A percentile compares a stretch with the other conserved stretches of the same genome.
Evolutionary conservation across 2,329 filamentous ascomycete genomes (phyloP).

Genomic region (Juglanconis sp.): DNA sequence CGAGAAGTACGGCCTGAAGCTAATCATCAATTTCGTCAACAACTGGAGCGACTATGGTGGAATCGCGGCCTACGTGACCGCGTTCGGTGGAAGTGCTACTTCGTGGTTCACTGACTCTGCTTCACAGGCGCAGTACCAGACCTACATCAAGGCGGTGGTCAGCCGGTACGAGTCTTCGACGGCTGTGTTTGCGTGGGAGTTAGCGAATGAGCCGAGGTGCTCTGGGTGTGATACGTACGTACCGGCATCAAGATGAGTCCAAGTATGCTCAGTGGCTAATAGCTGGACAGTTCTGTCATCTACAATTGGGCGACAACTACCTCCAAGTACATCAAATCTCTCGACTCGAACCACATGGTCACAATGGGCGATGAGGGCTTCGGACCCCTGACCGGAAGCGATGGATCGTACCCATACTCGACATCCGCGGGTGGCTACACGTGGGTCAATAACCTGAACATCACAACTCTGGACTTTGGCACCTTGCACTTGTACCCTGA

Average conservation of each 20-base stretch:
- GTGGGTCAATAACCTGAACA: conserved; percentile 48
- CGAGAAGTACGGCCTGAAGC: conserved; percentile 56
- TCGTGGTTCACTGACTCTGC: conserved; percentile 55
- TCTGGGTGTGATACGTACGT: conserved; percentile 46
- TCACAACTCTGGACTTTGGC: conserved; percentile 52
- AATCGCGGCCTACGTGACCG: conserved; percentile 57
- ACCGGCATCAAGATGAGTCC: no score
- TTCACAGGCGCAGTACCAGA: conserved; percentile 53
- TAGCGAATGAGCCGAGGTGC: conserved; percentile 57
- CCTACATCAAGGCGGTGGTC: conserved; percentile 48
- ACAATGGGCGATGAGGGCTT: conserved; percentile 58
- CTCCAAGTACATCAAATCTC: conserved; percentile 60
- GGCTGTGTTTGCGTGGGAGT: conserved; percentile 53
- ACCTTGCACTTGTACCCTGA: conserved; percentile 49
- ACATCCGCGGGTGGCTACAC: conserved; percentile 46
- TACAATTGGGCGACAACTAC: conserved; percentile 56
- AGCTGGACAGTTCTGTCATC: conserved; percentile 38
- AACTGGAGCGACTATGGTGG: conserved; percentile 68
- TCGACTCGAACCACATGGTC: conserved; percentile 62
- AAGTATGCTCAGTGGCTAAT: not conserved
- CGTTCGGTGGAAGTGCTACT: conserved; percentile 52
- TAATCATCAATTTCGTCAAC: conserved; percentile 65
- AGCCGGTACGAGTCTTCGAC: conserved; percentile 44
- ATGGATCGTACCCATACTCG: conserved; percentile 50
- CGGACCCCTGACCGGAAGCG: conserved; percentile 38